A percentile compares a stretch with the other conserved stretches of the same genome.
phyloP scores from a whole-genome alignment of 257 asterid genomes.

The Gentiana dahurica region DNA sequence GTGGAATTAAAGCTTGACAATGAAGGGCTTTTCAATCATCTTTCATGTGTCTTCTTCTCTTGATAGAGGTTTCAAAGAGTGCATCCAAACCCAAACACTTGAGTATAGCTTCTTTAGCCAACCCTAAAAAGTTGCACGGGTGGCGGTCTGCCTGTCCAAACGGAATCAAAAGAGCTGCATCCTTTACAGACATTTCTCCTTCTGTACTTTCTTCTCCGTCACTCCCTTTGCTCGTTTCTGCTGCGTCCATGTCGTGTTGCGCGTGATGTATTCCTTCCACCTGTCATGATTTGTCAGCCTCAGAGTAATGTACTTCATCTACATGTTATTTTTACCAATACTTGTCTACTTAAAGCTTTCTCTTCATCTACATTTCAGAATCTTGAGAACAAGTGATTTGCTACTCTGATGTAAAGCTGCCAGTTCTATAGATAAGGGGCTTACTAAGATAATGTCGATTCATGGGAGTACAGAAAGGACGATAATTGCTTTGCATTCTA shows the following conservation, averaged over 20 bases:
- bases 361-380: too few relatives aligned
- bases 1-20: background rate
- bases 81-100: slow-evolving; percentile 18
- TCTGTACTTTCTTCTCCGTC: slow-evolving; percentile 15
- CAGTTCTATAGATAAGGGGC: too few relatives aligned
- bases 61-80: slow-evolving; percentile 5
- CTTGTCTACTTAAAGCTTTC: too few relatives aligned
- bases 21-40: slow-evolving; percentile 5
- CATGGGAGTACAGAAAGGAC: too few relatives aligned
- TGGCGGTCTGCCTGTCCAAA: slow-evolving; percentile 11
- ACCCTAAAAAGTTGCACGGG: slow-evolving; percentile 11
- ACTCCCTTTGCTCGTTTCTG: slow-evolving; percentile 10
- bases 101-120: slow-evolving; percentile 17
- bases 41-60: slow-evolving; percentile 5
- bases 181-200: slow-evolving; percentile 18
- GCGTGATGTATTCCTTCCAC: slow-evolving; percentile 6
- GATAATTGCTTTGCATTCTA: too few relatives aligned
- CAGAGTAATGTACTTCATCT: too few relatives aligned
- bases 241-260: slow-evolving; percentile 11
- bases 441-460: too few relatives aligned
- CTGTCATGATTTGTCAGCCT: background rate
- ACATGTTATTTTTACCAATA: too few relatives aligned
- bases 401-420: too few relatives aligned
- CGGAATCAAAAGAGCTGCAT: slow-evolving; percentile 9
- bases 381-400: too few relatives aligned